Base-by-base conservation (phyloP, 257 asterid species). In the Osmanthus fragrans region DNA sequence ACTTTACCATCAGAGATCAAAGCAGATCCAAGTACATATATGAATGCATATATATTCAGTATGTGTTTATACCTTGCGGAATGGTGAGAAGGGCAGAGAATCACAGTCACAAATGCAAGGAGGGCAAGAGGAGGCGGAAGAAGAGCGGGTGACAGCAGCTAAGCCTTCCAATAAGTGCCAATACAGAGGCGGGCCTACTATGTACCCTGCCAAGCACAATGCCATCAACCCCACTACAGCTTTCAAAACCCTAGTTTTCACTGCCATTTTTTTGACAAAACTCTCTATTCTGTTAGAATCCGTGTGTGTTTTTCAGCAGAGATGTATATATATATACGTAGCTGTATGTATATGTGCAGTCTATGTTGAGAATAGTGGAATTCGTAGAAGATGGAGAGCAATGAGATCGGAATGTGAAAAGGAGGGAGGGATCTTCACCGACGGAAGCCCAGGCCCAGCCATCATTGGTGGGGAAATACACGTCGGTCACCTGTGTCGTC, bases 181-280 rank as follows among this genome's bases (percentile, higher is more conserved):
- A 78, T 92, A 94, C 80, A 94, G 83, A 70, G 97, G 97, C 25
- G 98, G 98, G 0, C 97, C 98, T 34, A 91, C 83, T 71, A 93
- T 91, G 79, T 93, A 93, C 2, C 90, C 89, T 34, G 82, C 90
- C 76, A 91, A 73, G 84, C 92, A 86, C 67, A 90, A 37, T 42
- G 93, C 97, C 91, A 93, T 83, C n/a, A 90, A 37, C 63, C 83
- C 89, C 2, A 90, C 23, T 3, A 80, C 91, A n/a, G 78, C 85
- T 84, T 86, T 90, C 90, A 89, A 69, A 80, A 89, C 80, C 77
- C 88, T 84, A 15, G 88, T 84, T 77, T 84, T 84, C 79, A 87
- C 76, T 6, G 95, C 96, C 97, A 92, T 92, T 78, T 70, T 70
- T 30, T 39, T 27, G 1, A 7, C 0, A 27, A 12, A 47, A 7